Evolutionary conservation across 305 asterid species (phyloP).

Genomic region (Withania somnifera): DNA sequence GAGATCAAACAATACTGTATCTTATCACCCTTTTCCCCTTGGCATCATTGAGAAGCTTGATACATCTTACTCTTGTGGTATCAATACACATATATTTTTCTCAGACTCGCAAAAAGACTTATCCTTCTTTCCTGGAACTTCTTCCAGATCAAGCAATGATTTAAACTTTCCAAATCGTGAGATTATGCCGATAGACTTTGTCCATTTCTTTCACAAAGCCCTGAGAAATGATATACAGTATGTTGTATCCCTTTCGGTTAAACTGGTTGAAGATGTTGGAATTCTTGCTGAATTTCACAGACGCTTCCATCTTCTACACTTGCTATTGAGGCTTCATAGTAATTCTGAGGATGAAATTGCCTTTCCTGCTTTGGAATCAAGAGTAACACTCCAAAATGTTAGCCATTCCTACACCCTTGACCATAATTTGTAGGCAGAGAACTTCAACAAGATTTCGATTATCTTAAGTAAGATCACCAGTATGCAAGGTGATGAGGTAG

Average conservation of each 20-base stretch:
- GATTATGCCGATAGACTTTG: constrained; percentile 48
- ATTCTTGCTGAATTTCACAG: constrained; percentile 39
- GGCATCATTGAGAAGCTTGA: constrained; percentile 18
- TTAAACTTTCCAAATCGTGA: constrained; percentile 19
- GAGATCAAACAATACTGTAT: constrained; percentile 12
- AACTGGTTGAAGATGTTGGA: constrained; percentile 33
- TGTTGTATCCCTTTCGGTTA: constrained; percentile 48
- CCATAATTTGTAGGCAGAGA: constrained; percentile 55
- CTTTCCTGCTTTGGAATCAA: constrained; percentile 78
- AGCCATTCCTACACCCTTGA: constrained; percentile 70
- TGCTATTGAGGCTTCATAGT: constrained; percentile 49
- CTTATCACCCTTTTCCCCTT: constrained; percentile 30
- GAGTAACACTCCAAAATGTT: constrained; percentile 51
- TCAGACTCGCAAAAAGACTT: constrained; percentile 32
- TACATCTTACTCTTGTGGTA: constrained; percentile 15
- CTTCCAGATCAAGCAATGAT: constrained; percentile 19
- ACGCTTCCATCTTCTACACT: constrained; percentile 36
- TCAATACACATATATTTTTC: constrained; percentile 28
- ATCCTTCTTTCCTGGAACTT: constrained; percentile 23
- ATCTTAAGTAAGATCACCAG: constrained; percentile 38
- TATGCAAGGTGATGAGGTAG: constrained; percentile 20
- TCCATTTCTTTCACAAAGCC: constrained; percentile 61
- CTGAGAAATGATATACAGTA: constrained; percentile 46
- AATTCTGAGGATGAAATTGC: constrained; percentile 58
- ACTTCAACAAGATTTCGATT: constrained; percentile 37